Percentiles rank a stretch among this genome's conserved stretches.
Evolutionary conservation across 2,329 filamentous ascomycete species (phyloP).

Genomic region (Teratosphaeriaceae sp.): DNA sequence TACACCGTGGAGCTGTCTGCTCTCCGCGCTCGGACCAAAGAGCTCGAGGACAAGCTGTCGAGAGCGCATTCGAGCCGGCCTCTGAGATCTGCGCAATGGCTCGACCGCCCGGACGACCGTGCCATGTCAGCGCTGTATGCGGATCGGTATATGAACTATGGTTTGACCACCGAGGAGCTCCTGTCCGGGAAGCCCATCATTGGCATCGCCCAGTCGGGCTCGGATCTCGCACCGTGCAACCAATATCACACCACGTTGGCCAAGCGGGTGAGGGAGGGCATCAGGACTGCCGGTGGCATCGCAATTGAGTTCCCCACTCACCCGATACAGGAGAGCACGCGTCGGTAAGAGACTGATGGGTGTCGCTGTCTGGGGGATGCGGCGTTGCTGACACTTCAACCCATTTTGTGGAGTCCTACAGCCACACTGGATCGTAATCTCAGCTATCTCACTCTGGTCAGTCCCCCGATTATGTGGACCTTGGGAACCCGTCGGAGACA

Average conservation of each 20-base stretch:
- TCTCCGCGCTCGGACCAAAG: constrained; percentile 22
- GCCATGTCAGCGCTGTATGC: constrained; percentile 26
- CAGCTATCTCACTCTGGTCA: constrained; percentile 23
- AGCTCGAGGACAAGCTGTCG: constrained; percentile 23
- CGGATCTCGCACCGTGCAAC: constrained; percentile 26
- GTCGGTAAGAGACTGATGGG: too few relatives aligned
- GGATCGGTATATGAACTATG: constrained; percentile 26
- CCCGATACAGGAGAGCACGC: constrained; percentile 25
- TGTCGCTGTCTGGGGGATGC: too few relatives aligned
- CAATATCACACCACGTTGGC: constrained; percentile 23
- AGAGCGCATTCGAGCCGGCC: constrained; percentile 11
- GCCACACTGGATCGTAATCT: constrained; percentile 26
- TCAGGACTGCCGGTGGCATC: constrained; percentile 23
- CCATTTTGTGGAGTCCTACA: too few relatives aligned
- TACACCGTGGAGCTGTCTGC: constrained; percentile 24
- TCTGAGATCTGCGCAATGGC: constrained; percentile 25
- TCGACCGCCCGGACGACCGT: constrained; percentile 22
- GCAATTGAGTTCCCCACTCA: constrained; percentile 27
- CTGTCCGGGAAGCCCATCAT: constrained; percentile 24
- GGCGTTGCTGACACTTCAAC: too few relatives aligned
- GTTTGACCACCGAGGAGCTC: constrained; percentile 24
- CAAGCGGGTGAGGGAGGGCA: constrained; percentile 25
- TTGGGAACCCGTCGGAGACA: too few relatives aligned
- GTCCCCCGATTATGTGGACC: too few relatives aligned
- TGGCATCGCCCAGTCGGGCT: constrained; percentile 26